phyloP scores from a whole-genome alignment of 2,329 filamentous ascomycete genomes.

The Pseudogymnoascus sp. region DNA sequence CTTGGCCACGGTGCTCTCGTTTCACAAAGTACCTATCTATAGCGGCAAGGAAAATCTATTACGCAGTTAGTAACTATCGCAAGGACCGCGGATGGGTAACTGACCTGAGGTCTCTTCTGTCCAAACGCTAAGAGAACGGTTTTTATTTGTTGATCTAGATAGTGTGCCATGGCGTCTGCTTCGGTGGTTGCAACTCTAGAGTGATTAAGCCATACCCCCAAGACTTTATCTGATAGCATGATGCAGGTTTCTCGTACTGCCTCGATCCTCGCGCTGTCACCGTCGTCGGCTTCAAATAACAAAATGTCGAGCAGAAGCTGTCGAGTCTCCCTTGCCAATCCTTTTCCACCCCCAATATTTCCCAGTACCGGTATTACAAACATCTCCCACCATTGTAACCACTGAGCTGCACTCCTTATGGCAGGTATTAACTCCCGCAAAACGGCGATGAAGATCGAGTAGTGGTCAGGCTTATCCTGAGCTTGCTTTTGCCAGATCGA shows the following conservation, averaged over 20 bases:
- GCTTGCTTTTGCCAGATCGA: conserved; percentile 60
- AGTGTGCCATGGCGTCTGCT: conserved; percentile 38
- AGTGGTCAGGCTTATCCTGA: conserved; percentile 45
- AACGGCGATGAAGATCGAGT: conserved; percentile 61
- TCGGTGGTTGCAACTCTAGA: conserved; percentile 29
- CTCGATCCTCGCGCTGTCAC: conserved; percentile 37
- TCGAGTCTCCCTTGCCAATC: conserved; percentile 55
- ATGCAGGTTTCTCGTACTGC: conserved; percentile 37
- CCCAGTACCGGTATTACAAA: conserved; percentile 50
- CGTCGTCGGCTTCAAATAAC: conserved; percentile 52
- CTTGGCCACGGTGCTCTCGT: conserved; percentile 54
- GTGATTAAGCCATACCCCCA: conserved; percentile 51
- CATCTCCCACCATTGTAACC: conserved; percentile 66
- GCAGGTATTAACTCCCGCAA: conserved; percentile 57
- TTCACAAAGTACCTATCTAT: conserved; percentile 61
- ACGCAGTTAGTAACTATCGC: conserved; percentile 18
- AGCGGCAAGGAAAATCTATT: conserved; percentile 57
- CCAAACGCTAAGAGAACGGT: conserved; percentile 42
- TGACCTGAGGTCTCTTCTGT: conserved; percentile 58
- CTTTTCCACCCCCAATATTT: conserved; percentile 53
- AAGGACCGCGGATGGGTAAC: conserved; percentile 8
- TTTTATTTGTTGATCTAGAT: conserved; percentile 36
- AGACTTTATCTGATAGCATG: conserved; percentile 49
- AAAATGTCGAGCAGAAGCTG: conserved; percentile 59
- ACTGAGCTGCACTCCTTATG: conserved; percentile 53